Evolutionary conservation across 73 alveolate species (phyloP).

Genomic region (Paramecium tetraurelia): DNA sequence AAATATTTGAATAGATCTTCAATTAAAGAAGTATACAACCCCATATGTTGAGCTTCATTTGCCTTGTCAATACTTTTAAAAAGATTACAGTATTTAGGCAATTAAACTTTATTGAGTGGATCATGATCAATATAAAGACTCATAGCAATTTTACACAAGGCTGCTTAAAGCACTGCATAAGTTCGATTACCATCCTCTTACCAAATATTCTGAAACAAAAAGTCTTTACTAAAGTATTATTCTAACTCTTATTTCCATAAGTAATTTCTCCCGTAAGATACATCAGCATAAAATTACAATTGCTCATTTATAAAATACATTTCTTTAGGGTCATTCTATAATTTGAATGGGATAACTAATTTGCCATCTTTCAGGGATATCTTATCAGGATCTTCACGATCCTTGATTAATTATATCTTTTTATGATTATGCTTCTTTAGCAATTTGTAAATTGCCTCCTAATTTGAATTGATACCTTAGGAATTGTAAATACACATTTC

Average conservation of each 20-base stretch:
- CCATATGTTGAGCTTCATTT: neutral
- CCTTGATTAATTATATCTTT: neutral
- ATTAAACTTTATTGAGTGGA: conserved; percentile 41
- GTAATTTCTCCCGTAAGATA: conserved; percentile 55
- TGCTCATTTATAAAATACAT: conserved; percentile 43
- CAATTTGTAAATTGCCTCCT: neutral
- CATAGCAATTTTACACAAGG: conserved; percentile 59
- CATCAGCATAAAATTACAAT: conserved; percentile 51
- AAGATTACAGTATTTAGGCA: conserved; percentile 52
- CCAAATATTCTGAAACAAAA: conserved; percentile 54
- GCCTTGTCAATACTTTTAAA: conserved; percentile 16
- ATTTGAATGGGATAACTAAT: neutral
- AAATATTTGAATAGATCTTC: conserved; percentile 29
- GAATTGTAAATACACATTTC: conserved; percentile 14
- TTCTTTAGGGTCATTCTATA: neutral
- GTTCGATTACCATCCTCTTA: neutral
- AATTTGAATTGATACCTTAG: conserved; percentile 17
- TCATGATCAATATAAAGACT: conserved; percentile 63
- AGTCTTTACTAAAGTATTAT: conserved; percentile 27
- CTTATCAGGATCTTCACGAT: conserved; percentile 17
- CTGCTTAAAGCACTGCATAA: conserved; percentile 22
- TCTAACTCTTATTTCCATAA: conserved; percentile 57
- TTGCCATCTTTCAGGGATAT: conserved; percentile 30
- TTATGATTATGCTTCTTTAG: conserved; percentile 23
- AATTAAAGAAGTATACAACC: neutral